Base-by-base conservation (phyloP, 306 rosid genomes). In the Prunus kanzakura region DNA sequence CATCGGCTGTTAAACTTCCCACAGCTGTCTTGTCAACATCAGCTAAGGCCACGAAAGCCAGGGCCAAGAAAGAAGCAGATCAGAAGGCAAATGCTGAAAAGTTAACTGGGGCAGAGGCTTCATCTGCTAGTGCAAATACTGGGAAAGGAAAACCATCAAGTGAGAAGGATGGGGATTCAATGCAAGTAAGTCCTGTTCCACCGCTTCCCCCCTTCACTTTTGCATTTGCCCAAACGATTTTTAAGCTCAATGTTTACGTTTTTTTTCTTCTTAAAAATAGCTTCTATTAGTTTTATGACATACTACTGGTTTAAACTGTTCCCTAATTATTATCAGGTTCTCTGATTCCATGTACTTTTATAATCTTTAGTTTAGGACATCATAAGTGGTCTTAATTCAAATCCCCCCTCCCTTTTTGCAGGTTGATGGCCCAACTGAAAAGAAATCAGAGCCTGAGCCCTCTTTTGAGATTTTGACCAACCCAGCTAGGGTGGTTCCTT, bases 401-500 rank as follows among this genome's bases (percentile, higher is more conserved):
- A 46, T 58, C 18, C 68, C 11, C 14, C 23, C 51, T 3, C 64
- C 27, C 45, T n/a, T 63, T 73, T 45, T 69, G 49, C 84, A 92
- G 98, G 98, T 92, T 69, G 98, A 92, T 81, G 78, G 80, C 81
- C 81, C 89, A 63, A 55, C 83, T 1, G 97, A 90, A 80, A 95
- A 95, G 90, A 95, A 95, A 81, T 65, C 97, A 55, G 97, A 90
- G 82, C 97, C 98, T 0, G 98, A 95, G 80, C 86, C 92, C 22
- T 79, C 91, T 73, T 95, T 90, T 64, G 97, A 95, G 87, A 85
- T 95, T 79, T 85, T 95, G 75, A 90, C 88, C 67, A 95, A 95
- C 78, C 98, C 98, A 65, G 97, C 98, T 7, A 90, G 98, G 82
- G 98, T 92, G 74, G 95, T 92, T 83, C 98, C 98, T 80, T 87